Percentiles rank a stretch among this genome's conserved stretches.
Conservation (phyloP, 2,329 filamentous ascomycete species). For the Sclerotinia subarctica region DNA sequence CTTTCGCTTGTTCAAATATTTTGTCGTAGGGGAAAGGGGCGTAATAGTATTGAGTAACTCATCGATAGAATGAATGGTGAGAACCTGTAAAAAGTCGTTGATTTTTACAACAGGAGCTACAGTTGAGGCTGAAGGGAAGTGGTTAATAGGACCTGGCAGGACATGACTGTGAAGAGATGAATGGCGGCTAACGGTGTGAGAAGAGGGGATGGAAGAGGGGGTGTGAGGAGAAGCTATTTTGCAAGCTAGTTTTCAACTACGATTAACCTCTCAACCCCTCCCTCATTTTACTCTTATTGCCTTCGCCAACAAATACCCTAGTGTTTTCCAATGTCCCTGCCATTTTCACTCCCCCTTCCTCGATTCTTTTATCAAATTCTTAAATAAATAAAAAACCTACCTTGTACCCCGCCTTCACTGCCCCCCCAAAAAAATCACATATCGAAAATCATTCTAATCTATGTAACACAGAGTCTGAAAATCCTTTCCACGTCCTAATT, state of each 20-base stretch:
- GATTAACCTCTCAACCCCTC: too few species aligned
- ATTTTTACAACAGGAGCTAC: too few species aligned
- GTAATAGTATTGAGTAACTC: too few species aligned
- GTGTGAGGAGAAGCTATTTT: not conserved
- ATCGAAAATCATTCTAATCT: slow-evolving; percentile 31
- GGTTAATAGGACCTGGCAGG: too few species aligned
- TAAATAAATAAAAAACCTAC: not conserved
- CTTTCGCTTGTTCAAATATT: too few species aligned
- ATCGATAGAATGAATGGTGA: too few species aligned
- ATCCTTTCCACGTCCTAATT: slow-evolving; percentile 8
- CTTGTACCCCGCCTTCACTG: slow-evolving; percentile 10
- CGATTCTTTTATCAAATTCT: not conserved
- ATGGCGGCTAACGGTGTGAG: not conserved
- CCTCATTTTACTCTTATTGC: not conserved
- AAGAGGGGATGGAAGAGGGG: too few species aligned
- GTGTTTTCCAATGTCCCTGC: too few species aligned
- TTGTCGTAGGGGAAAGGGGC: too few species aligned
- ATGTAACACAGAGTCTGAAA: slow-evolving; percentile 46
- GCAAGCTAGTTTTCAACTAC: not conserved
- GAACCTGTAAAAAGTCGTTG: too few species aligned
- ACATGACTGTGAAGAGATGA: not conserved
- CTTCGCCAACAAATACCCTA: not conserved
- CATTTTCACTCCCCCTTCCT: too few species aligned
- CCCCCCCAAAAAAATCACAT: not conserved
- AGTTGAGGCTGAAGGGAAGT: too few species aligned